Base-by-base conservation (phyloP, 2,329 filamentous ascomycete species). In the Neobulgaria alba region DNA sequence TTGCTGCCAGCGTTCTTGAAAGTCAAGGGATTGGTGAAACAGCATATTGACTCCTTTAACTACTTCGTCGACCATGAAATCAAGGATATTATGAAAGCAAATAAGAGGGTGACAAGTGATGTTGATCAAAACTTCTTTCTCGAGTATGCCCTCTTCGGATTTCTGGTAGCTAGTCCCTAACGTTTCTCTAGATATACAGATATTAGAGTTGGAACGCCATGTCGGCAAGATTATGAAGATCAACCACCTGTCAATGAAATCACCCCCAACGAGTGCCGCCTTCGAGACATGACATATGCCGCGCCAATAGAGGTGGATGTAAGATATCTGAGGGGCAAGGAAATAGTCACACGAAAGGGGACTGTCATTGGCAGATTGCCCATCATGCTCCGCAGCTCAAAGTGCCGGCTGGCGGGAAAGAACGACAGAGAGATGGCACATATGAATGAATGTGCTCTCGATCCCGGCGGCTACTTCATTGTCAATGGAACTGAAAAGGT, bases 401-500 rank as follows among this genome's bases (percentile, higher is more conserved):
- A 92, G 63, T 98, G 92, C 62, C 81, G 88, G 30, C 72, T 98
- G 40, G 77, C 78, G 45, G 82, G 84, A 43, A 90, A 89, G 55
- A 85, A 79, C 39, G 92, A 95, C 51, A 72, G 79, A 12, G 75
- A 94, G 57, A 94, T 96, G 89, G 86, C 87, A 46, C 67, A 81
- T 36, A 82, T 96, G 71, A 92, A 94, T 57, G 92, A 98, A 66
- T 98, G 92, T 57, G 87, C 92, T 10, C 71, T 98, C 30, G 92
- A 98, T 58, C 92, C 93, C 1, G 92, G 92, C 48, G 92, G 92
- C 38, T 98, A 98, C 63, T 98, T 98, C 57, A 92, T 98, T 57
- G 88, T 96, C 51, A 87, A 90, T 55, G 92, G 92, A 34, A 95
- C 93, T 15, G 92, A 98, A 63, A 98, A 98, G 68, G 92, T 98